Percentiles rank a stretch among this genome's conserved stretches.
Evolutionary conservation across 306 rosid species (phyloP).

Genomic region (Rubus parviflorus): DNA sequence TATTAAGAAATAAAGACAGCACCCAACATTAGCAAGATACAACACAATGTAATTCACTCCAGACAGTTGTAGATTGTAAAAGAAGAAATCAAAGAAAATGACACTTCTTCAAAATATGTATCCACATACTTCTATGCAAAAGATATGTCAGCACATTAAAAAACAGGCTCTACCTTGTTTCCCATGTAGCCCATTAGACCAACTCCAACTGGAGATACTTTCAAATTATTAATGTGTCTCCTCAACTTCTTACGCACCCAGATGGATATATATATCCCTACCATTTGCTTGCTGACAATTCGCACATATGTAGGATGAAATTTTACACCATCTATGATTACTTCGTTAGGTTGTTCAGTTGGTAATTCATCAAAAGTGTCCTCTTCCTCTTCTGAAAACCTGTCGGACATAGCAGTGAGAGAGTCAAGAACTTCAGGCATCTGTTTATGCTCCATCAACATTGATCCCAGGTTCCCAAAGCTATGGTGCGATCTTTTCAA

Average conservation of each 20-base stretch:
- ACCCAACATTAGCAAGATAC: not conserved
- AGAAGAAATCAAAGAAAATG: not conserved
- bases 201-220: conserved; percentile 90
- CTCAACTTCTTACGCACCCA: conserved; percentile 94
- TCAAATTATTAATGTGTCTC: conserved; percentile 79
- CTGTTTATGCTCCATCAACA: conserved; percentile 46
- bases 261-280: conserved; percentile 84
- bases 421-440: conserved; percentile 51
- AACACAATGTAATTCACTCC: conserved; percentile 1
- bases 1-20: conserved; percentile 2
- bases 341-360: conserved; percentile 26
- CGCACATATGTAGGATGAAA: conserved; percentile 61
- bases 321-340: conserved; percentile 14
- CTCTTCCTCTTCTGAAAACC: conserved; percentile 49
- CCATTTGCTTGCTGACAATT: conserved; percentile 97
- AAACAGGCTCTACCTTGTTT: conserved; percentile 68
- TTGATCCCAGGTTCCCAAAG: conserved; percentile 53
- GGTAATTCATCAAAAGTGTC: conserved; percentile 52
- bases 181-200: conserved; percentile 99
- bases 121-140: not conserved
- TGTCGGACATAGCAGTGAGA: conserved; percentile 43
- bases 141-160: conserved; percentile 11
- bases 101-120: not conserved
- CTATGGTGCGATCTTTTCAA: conserved; percentile 65
- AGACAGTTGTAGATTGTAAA: not conserved